Evolutionary conservation across 2,329 filamentous ascomycete species (phyloP), one percentile per base, ranked within the genome.

Genomic region (Monilinia vaccinii-corymbosi): DNA sequence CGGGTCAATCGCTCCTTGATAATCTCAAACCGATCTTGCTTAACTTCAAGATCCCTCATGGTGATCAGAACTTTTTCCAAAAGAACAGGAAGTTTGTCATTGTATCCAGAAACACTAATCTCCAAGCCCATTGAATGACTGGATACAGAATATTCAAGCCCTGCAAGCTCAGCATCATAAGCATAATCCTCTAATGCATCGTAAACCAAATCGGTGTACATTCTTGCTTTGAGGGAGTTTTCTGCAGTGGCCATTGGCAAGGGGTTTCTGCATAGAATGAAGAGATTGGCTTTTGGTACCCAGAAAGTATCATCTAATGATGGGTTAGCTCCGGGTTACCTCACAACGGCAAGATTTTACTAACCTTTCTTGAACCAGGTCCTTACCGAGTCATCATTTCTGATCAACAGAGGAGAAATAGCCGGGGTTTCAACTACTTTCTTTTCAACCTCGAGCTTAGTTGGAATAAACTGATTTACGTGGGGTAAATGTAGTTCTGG

Each of bases 401-500:
- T 86, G 63, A 99, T 87, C 28, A 99, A 79, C 62, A 86, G 87
- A 0, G 94, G 94, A 0, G 84, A 79, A 59, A 88, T 81, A 0
- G 86, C 78, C 1, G 91, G 88, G 66, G 89, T 83, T 31, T 84
- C 79, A n/a, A 94, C 81, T 40, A 96, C 89, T 74, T 91, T 96
- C 79, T 94, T 96, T 73, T 97, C 91, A 2, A 99, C 94, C 56
- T 96, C 91, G 4, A 99, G 81, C 64, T 94, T 88, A 21, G 86
- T 94, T 2, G 94, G 94, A 61, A 99, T 93, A 71, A 99, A 99
- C 71, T 96, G 89, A 75, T 99, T 99, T 76, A 85, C 88, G 70
- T 94, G 90, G 0, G 94, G 94, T 56, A 99, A 80, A 71, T 96
- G 89, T 47, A 99, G 78, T 49, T 88, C 86, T 13, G 82, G 70